Evolutionary conservation across 1,139 yeast species (phyloP), one percentile per base, ranked within the genome.

Genomic region (Insectozyma bohioensis): DNA sequence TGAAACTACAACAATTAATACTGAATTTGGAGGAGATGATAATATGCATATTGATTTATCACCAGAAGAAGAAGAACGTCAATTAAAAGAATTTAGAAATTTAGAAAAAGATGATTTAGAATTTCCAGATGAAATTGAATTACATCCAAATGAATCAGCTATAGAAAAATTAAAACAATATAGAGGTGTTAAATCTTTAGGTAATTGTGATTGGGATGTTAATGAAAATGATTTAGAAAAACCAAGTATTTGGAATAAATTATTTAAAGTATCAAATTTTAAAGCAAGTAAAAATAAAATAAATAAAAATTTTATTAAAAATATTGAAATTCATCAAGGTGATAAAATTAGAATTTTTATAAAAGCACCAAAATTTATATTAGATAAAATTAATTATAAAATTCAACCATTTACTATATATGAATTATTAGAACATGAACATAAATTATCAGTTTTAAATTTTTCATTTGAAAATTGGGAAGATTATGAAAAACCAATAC

Each of bases 41-140:
- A 92, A 81, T 41, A 71, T 72, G 71, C 83, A 80, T 54, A 76
- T 80, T 35, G 96, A 87, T 31, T 65, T 87, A 35, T 66, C 85
- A 2, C 80, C 83, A 12, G 95, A 85, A 46, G 96, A 88, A 49
- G 97, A 88, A 58, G 79, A 77, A 43, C 72, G 79, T 47, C 97
- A 88, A 57, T 67, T 88, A 43, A 65, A 72, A 36, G 78, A 73
- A 48, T 87, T 70, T 61, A 77, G 95, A 51, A 69, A 72, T 26
- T 61, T 77, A 38, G 95, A 82, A 43, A 75, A 75, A 41, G 97
- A 88, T 32, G 97, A 92, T 54, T 72, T 80, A 27, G 96, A 92
- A 48, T 92, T 88, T 67, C 97, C 98, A 0, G 99, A 94, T 61
- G 98, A 94, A 61, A 63, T 90, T 36, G 97, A 94, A 56, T 63